These are phyloP conservation scores for Cordyceps javanica DNA, from an alignment of 2,329 filamentous ascomycete species.

Conservation along the genomic window DNA sequence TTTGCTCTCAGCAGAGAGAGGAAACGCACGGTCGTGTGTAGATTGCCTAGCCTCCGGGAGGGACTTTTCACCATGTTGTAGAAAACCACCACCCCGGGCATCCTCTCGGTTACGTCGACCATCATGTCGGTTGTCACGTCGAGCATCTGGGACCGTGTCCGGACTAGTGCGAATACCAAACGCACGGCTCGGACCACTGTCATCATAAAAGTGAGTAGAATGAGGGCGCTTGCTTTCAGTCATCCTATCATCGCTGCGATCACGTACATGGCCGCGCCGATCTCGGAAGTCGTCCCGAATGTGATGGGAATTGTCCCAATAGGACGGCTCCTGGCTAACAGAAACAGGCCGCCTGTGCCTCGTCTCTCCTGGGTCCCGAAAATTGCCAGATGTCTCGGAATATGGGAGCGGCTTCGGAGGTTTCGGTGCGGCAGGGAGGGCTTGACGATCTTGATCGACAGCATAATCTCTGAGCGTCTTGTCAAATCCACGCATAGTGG, in stretches of 20 bases:
- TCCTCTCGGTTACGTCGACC: constrained; percentile 34
- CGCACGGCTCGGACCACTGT: constrained; percentile 40
- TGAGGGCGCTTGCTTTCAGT: constrained; percentile 23
- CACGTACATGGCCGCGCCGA: constrained; percentile 34
- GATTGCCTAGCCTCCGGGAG: constrained; percentile 19
- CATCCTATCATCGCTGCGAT: constrained; percentile 23
- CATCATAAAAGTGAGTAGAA: constrained; percentile 36
- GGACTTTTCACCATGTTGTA: not conserved
- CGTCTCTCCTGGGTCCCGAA: constrained; percentile 17
- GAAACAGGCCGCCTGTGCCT: constrained; percentile 41
- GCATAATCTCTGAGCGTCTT: constrained; percentile 55
- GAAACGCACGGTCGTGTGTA: not conserved
- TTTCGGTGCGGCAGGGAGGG: constrained; percentile 37
- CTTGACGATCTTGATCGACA: constrained; percentile 23
- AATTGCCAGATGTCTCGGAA: constrained; percentile 14
- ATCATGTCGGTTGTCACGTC: constrained; percentile 25
- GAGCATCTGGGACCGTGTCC: constrained; percentile 31
- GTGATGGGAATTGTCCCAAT: constrained; percentile 44
- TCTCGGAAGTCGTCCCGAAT: constrained; percentile 41
- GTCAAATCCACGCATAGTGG: constrained; percentile 64
- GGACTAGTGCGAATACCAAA: constrained; percentile 45
- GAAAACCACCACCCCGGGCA: constrained; percentile 22
- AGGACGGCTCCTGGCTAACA: constrained; percentile 45
- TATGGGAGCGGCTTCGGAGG: constrained; percentile 24
- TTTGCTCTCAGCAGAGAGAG: not conserved